Conservation (phyloP, 257 asterid species). For the Petunia secreta region DNA sequence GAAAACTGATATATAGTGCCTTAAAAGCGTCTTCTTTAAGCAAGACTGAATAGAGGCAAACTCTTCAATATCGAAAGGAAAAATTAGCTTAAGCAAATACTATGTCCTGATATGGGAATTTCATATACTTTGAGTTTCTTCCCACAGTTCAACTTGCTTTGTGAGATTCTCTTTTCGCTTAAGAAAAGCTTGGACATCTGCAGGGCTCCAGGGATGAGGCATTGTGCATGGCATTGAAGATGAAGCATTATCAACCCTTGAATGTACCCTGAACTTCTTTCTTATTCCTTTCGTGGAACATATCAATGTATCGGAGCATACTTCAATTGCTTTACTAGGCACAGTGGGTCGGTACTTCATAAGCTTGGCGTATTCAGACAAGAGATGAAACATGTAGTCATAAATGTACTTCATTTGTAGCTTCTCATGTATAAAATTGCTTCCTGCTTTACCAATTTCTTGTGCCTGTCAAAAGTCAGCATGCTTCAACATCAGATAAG, state of each 20-base stretch:
- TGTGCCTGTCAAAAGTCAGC: conserved; percentile 53
- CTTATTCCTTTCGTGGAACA: conserved; percentile 64
- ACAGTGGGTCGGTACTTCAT: conserved; percentile 64
- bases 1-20: conserved; percentile 8
- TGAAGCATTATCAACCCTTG: conserved; percentile 60
- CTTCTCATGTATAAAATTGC: conserved; percentile 65
- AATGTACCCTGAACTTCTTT: conserved; percentile 53
- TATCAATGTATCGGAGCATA: conserved; percentile 62
- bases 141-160: conserved; percentile 48
- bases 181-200: conserved; percentile 38
- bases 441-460: conserved; percentile 74
- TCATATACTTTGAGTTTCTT: conserved; percentile 25
- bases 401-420: conserved; percentile 67
- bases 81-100: background rate
- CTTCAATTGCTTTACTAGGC: conserved; percentile 66
- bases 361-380: conserved; percentile 74
- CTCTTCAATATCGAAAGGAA: background rate
- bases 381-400: conserved; percentile 73
- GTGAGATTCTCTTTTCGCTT: conserved; percentile 48
- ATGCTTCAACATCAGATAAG: background rate
- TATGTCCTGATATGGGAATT: conserved; percentile 9
- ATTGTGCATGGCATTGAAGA: conserved; percentile 56
- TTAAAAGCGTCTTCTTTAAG: background rate
- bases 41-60: background rate
- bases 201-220: conserved; percentile 45